A percentile compares a stretch with the other conserved stretches of the same genome.
Conservation (phyloP, 106 monocot genomes). For the Dioscorea alata region DNA sequence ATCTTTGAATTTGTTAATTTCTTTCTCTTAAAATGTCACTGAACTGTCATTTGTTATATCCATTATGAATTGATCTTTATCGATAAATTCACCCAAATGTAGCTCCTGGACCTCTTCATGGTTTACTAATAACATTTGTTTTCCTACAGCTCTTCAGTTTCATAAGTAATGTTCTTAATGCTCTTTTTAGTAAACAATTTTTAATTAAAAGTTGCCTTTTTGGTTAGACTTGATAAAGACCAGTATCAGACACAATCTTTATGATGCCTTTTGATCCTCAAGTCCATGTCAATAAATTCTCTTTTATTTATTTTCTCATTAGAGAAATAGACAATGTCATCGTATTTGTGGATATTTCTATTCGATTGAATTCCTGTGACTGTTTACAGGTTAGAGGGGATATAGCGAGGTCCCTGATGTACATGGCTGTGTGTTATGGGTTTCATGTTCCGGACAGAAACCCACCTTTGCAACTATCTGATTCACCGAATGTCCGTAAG, state of each 20-base stretch:
- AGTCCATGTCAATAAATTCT: background rate
- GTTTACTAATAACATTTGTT: too few species aligned
- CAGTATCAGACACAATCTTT: background rate
- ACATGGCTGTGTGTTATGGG: constrained; percentile 79
- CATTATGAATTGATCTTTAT: background rate
- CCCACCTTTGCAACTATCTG: constrained; percentile 48
- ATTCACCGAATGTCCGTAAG: constrained; percentile 70
- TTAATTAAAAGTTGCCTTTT: background rate
- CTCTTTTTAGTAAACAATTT: too few species aligned
- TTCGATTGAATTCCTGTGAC: background rate
- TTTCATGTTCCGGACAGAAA: constrained; percentile 33
- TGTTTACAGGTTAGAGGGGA: constrained; percentile 68
- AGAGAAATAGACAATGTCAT: background rate
- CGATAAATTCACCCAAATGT: background rate
- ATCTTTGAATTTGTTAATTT: background rate
- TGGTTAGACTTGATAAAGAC: background rate
- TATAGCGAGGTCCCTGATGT: constrained; percentile 76
- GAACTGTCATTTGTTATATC: background rate
- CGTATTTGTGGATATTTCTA: background rate
- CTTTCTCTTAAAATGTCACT: background rate
- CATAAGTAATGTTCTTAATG: too few species aligned
- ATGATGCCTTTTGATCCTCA: background rate
- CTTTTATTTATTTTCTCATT: background rate
- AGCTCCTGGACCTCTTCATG: too few species aligned
- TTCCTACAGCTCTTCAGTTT: too few species aligned